These are phyloP conservation scores for Pseudogymnoascus sp. DNA, from an alignment of 2,329 filamentous ascomycete genomes.

Conservation along the genomic window DNA sequence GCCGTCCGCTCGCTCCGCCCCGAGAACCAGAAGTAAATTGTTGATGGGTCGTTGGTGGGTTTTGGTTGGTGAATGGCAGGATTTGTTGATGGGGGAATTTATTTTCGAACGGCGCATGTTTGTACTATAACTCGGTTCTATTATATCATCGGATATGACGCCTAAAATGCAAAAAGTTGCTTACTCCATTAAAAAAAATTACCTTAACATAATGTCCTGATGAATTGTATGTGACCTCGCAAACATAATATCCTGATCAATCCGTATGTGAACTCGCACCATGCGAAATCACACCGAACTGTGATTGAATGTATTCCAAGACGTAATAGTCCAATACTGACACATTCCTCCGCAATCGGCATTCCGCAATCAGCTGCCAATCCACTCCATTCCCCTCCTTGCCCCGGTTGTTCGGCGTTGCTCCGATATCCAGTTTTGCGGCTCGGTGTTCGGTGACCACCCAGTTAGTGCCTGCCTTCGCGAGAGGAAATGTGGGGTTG, in stretches of 20 bases:
- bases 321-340: neutral
- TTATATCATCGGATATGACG: constrained; percentile 22
- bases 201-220: neutral
- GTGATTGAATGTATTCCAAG: neutral
- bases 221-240: neutral
- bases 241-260: neutral
- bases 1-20: constrained; percentile 83
- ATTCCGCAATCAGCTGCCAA: constrained; percentile 11
- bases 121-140: constrained; percentile 25
- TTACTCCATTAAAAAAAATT: constrained; percentile 15
- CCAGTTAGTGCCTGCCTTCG: neutral
- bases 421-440: constrained; percentile 7
- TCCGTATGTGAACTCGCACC: neutral
- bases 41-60: constrained; percentile 14
- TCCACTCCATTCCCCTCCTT: neutral
- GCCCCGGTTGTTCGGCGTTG: neutral
- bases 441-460: constrained; percentile 5
- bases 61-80: constrained; percentile 19
- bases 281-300: neutral
- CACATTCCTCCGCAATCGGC: constrained; percentile 21
- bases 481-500: neutral
- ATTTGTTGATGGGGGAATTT: constrained; percentile 9
- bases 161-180: constrained; percentile 30
- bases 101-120: constrained; percentile 27
- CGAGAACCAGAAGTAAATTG: constrained; percentile 68